Evolutionary conservation across 169 alveolate genomes (phyloP).

Genomic region (Cryptosporidium tyzzeri): DNA sequence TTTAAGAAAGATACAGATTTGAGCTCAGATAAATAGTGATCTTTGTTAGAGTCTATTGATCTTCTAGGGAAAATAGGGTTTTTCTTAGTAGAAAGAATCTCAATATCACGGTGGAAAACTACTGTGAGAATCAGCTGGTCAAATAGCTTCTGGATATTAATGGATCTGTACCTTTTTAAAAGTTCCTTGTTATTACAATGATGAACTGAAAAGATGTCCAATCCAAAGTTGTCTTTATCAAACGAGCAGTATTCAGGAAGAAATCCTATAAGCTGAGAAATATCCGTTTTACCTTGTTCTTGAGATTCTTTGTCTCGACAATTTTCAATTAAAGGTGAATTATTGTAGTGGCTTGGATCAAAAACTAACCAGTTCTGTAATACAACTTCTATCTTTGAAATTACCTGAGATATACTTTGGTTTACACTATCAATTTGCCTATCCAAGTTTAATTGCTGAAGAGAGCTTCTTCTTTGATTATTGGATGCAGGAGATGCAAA

Average conservation of each 20-base stretch:
- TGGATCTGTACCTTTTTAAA: constrained; percentile 1
- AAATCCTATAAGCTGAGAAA: neutral
- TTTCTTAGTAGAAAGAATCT: neutral
- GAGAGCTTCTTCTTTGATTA: constrained; percentile 46
- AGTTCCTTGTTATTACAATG: neutral
- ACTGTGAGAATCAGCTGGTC: constrained; percentile 50
- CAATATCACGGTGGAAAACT: constrained; percentile 51
- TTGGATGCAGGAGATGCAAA: constrained; percentile 14
- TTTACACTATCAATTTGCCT: constrained; percentile 4
- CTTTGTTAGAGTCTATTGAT: neutral
- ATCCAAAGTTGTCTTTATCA: neutral
- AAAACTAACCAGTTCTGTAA: constrained; percentile 32
- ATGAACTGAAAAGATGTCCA: constrained; percentile 4
- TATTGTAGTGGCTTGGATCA: neutral
- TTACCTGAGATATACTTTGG: neutral
- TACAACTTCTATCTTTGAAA: neutral
- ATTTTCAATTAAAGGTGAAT: neutral
- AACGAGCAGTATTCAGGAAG: constrained; percentile 13
- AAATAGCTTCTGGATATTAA: constrained; percentile 28
- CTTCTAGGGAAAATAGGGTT: constrained; percentile 16
- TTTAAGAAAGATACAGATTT: constrained; percentile 8
- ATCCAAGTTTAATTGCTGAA: constrained; percentile 19
- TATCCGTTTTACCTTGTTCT: neutral
- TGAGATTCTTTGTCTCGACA: constrained; percentile 9
- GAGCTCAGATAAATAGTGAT: neutral